Conservation (phyloP, 805 yeast species). For the Yamadazyma sp. region DNA sequence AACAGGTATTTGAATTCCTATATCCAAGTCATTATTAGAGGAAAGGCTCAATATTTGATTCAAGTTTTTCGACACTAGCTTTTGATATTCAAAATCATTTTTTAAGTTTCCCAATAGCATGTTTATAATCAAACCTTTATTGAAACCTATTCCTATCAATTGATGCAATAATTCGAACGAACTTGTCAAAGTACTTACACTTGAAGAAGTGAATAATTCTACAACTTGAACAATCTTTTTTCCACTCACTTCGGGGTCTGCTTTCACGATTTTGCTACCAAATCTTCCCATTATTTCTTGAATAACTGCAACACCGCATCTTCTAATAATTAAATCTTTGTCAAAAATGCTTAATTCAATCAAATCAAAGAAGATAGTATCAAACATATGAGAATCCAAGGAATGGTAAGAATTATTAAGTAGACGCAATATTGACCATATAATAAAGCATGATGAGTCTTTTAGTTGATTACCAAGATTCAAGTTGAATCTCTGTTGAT, state of each 20-base stretch:
- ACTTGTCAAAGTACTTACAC: constrained; percentile 18
- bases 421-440: constrained; percentile 71
- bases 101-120: constrained; percentile 7
- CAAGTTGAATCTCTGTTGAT: constrained; percentile 50
- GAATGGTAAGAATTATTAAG: constrained; percentile 16
- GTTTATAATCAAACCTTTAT: constrained; percentile 8
- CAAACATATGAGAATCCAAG: constrained; percentile 14
- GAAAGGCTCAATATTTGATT: constrained; percentile 1
- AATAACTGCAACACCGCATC: constrained; percentile 82
- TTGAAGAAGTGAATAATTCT: constrained; percentile 53
- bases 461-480: constrained; percentile 67
- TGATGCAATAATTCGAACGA: constrained; percentile 16
- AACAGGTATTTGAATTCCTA: constrained; percentile 1
- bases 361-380: constrained; percentile 31
- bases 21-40: neutral
- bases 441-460: constrained; percentile 79
- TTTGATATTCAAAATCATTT: constrained; percentile 10
- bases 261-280: constrained; percentile 40
- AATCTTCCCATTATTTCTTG: constrained; percentile 85
- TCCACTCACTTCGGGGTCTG: constrained; percentile 20
- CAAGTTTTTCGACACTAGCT: constrained; percentile 6
- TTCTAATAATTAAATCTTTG: constrained; percentile 65
- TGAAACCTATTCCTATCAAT: constrained; percentile 24
- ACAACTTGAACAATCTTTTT: constrained; percentile 47
- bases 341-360: constrained; percentile 63